Evolutionary conservation across 73 alveolate species (phyloP).

Genomic region (Paramecium primaurelia): DNA sequence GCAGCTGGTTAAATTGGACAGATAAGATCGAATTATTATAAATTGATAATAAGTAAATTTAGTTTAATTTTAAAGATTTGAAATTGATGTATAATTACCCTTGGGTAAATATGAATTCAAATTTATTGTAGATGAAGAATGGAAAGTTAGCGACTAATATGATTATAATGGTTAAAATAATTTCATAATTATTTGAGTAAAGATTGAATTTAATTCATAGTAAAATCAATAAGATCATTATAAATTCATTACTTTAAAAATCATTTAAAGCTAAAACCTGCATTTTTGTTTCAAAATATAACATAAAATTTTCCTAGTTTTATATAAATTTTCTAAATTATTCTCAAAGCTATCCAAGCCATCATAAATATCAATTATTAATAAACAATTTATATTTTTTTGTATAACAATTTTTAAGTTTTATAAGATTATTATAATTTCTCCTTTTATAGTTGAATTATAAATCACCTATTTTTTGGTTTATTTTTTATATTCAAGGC

Average conservation of each 20-base stretch:
- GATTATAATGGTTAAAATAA: not conserved
- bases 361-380: no score
- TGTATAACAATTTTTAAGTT: no score
- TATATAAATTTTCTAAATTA: no score
- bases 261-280: not conserved
- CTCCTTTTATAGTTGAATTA: no score
- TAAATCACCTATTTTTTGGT: no score
- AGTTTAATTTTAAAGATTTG: not conserved
- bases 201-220: not conserved
- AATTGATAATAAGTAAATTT: conserved; percentile 18
- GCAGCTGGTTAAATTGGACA: conserved; percentile 27
- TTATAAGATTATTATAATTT: no score
- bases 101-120: not conserved
- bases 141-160: not conserved
- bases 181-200: not conserved
- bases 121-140: conserved; percentile 31
- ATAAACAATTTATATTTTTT: no score
- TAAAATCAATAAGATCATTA: not conserved
- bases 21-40: not conserved
- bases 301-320: no score
- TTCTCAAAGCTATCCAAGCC: no score
- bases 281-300: no score
- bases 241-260: not conserved
- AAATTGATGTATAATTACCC: not conserved
- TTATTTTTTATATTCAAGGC: no score